Evolutionary conservation across 208 protist species (phyloP).

Genomic region (Endotrypanum monterogeii): DNA sequence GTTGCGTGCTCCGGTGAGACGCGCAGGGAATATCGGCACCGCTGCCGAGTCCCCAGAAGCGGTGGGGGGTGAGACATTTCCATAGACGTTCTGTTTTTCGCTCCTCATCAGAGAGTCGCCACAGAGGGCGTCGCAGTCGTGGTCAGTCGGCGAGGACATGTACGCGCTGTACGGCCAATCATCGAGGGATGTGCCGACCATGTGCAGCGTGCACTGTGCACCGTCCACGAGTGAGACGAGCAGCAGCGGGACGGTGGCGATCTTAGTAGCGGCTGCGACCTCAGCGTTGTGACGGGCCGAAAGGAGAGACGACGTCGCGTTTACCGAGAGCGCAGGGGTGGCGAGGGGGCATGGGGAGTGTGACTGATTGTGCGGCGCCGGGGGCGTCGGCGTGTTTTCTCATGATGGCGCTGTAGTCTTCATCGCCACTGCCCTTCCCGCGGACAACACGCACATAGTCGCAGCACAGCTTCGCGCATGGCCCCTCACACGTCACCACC

Average conservation of each 20-base stretch:
- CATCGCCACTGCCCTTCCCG: background rate
- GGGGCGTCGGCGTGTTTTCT: background rate
- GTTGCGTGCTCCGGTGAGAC: slow-evolving; percentile 1
- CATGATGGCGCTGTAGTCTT: background rate
- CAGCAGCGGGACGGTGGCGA: slow-evolving; percentile 11
- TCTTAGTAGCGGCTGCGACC: background rate
- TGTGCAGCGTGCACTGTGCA: slow-evolving; percentile 28
- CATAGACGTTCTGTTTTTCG: background rate
- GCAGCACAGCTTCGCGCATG: slow-evolving; percentile 25
- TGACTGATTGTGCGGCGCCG: background rate
- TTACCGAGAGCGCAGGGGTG: background rate
- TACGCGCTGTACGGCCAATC: slow-evolving; percentile 18
- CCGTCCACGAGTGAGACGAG: slow-evolving; percentile 18
- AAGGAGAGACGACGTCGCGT: background rate
- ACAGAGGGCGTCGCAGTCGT: background rate
- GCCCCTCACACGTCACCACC: slow-evolving; percentile 19
- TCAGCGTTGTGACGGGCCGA: background rate
- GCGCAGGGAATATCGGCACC: background rate
- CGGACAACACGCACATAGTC: slow-evolving; percentile 20
- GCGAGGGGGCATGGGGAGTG: background rate
- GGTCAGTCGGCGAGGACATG: background rate
- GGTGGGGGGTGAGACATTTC: too few relatives aligned
- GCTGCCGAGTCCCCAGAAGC: background rate
- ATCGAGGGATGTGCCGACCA: slow-evolving; percentile 18
- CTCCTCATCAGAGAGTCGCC: background rate